phyloP scores from a whole-genome alignment of 78 protist species.

The Tieghemostelium lacteum region DNA sequence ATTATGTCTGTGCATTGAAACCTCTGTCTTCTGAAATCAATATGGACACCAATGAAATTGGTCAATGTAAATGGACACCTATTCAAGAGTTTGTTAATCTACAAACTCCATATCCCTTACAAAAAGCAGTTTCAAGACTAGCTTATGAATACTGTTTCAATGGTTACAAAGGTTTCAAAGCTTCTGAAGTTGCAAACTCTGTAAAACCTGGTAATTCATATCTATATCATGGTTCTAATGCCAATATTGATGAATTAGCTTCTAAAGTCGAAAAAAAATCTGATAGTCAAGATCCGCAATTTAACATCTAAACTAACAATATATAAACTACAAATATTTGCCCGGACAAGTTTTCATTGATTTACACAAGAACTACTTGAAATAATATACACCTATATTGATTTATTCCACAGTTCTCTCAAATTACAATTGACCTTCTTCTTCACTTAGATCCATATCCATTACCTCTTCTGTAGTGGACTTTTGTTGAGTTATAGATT shows the following conservation, averaged over 20 bases:
- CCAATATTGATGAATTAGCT: constrained; percentile 40
- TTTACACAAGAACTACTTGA: too few relatives aligned
- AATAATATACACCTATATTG: too few relatives aligned
- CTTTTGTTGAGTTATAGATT: neutral
- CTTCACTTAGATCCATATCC: constrained; percentile 15
- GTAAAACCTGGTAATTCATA: constrained; percentile 42
- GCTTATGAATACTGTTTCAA: constrained; percentile 60
- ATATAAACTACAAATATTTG: neutral
- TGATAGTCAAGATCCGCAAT: neutral
- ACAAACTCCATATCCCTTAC: constrained; percentile 40
- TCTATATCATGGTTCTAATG: constrained; percentile 48
- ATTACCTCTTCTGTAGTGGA: neutral
- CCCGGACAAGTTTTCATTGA: neutral
- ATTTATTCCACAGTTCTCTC: too few relatives aligned
- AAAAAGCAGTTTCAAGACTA: constrained; percentile 39
- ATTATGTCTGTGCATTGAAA: constrained; percentile 47
- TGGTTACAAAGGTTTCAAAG: constrained; percentile 75
- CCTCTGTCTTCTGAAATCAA: constrained; percentile 36
- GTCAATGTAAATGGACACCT: constrained; percentile 65
- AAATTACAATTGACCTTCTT: constrained; percentile 10
- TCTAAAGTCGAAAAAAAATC: neutral
- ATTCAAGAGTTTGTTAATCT: constrained; percentile 23
- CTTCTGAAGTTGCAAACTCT: constrained; percentile 34
- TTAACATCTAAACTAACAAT: neutral
- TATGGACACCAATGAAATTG: constrained; percentile 63